Percentiles rank a stretch among this genome's conserved stretches.
These are phyloP conservation scores for Stemphylium beticola DNA, from an alignment of 2,329 filamentous ascomycete species.

Conservation along the genomic window DNA sequence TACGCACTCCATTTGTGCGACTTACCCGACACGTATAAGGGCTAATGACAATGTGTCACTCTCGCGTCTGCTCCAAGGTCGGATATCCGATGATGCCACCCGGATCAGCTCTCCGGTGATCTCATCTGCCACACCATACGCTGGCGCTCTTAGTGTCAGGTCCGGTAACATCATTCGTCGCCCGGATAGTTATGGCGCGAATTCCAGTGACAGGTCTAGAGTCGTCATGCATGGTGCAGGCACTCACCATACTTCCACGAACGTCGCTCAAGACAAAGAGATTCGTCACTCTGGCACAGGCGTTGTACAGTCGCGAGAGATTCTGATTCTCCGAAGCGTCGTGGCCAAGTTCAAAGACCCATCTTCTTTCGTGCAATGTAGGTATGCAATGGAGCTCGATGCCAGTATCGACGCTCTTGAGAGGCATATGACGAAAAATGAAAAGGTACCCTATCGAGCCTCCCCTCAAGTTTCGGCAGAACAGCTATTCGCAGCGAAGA, in stretches of 20 bases:
- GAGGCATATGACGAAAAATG: neutral
- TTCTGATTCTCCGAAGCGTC: slow-evolving; percentile 20
- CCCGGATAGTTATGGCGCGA: too few species aligned
- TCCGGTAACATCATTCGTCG: neutral
- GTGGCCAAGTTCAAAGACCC: slow-evolving; percentile 29
- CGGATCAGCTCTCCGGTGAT: too few species aligned
- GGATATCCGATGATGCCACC: neutral
- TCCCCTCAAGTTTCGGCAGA: slow-evolving; percentile 9
- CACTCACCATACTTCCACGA: neutral
- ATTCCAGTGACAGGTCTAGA: too few species aligned
- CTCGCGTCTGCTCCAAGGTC: neutral
- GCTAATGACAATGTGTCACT: slow-evolving; percentile 5
- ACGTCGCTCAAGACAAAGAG: neutral
- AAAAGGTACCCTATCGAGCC: neutral
- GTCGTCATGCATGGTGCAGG: neutral
- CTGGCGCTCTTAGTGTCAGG: neutral
- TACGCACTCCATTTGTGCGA: neutral
- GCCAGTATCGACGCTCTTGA: slow-evolving; percentile 45
- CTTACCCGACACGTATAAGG: slow-evolving; percentile 5
- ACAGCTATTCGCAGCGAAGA: slow-evolving; percentile 22
- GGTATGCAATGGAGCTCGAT: slow-evolving; percentile 49
- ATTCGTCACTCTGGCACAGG: neutral
- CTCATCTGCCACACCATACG: neutral
- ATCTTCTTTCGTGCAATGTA: slow-evolving; percentile 41
- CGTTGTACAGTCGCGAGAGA: neutral